Percentiles rank a stretch among this genome's conserved stretches.
These are phyloP conservation scores for Didymella pinodella DNA, from an alignment of 2,329 filamentous ascomycete species.

Conservation along the genomic window DNA sequence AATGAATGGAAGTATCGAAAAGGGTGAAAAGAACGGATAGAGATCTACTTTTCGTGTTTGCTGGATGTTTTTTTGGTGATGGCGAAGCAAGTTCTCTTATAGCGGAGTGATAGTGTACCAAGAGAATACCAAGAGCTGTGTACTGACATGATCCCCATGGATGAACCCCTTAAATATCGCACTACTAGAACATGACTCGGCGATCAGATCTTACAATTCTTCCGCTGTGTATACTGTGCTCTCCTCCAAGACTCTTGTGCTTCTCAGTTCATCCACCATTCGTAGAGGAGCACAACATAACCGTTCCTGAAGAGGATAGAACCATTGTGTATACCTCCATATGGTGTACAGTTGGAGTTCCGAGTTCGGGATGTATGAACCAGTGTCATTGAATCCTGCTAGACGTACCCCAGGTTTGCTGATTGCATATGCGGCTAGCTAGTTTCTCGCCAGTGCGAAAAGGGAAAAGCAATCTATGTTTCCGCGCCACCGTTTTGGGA, in stretches of 20 bases:
- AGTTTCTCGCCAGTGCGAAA: conserved; percentile 14
- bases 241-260: conserved; percentile 2
- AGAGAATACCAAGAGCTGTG: conserved; percentile 19
- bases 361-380: conserved; percentile 15
- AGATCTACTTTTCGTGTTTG: conserved; percentile 28
- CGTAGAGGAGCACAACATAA: conserved; percentile 15
- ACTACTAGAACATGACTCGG: conserved; percentile 18
- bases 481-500: conserved; percentile 28
- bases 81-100: conserved; percentile 19
- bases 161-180: conserved; percentile 31
- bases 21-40: conserved; percentile 28
- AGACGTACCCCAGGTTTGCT: conserved; percentile 19
- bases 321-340: conserved; percentile 7
- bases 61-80: conserved; percentile 4
- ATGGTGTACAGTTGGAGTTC: conserved; percentile 10
- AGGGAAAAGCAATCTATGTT: conserved; percentile 26
- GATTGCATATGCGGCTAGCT: conserved; percentile 14
- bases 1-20: conserved; percentile 23
- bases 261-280: conserved; percentile 36
- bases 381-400: conserved; percentile 12
- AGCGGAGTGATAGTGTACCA: conserved; percentile 17
- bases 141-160: conserved; percentile 22
- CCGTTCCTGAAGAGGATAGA: conserved; percentile 11
- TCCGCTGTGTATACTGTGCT: conserved; percentile 24
- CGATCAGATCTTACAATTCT: conserved; percentile 18